A percentile compares a stretch with the other conserved stretches of the same genome.
Evolutionary conservation across 78 protist species (phyloP).

Genomic region (slime mould (Dictyostelium discoideum)): DNA sequence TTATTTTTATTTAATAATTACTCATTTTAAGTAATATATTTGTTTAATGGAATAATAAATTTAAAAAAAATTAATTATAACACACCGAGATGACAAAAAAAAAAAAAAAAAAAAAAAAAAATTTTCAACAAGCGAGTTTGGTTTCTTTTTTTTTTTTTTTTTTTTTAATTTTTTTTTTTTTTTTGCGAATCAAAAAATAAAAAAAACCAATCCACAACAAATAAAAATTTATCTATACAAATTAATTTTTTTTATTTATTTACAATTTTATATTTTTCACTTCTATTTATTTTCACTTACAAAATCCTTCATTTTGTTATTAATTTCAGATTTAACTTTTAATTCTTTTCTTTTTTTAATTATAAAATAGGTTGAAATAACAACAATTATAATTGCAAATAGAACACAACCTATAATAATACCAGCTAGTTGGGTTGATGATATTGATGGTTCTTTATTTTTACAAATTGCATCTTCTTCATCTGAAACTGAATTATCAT

Average conservation of each 20-base stretch:
- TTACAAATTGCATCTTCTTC: neutral
- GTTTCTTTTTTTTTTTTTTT: neutral
- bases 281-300: neutral
- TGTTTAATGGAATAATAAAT: neutral
- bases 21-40: neutral
- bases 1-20: neutral
- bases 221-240: too few species aligned
- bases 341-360: neutral
- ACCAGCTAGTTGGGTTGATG: neutral
- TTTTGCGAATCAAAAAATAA: neutral
- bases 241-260: too few species aligned
- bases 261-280: neutral
- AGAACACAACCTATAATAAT: neutral
- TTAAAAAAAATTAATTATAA: neutral
- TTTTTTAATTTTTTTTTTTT: neutral
- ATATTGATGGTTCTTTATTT: neutral
- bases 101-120: neutral
- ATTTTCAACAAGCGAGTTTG: neutral
- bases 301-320: neutral
- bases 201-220: too few species aligned
- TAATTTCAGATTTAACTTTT: neutral
- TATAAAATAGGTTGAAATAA: neutral
- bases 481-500: neutral
- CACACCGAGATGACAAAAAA: neutral
- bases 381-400: neutral